Conservation (phyloP, 768 basidiomycete genomes). For the Amanita polypyramis region DNA sequence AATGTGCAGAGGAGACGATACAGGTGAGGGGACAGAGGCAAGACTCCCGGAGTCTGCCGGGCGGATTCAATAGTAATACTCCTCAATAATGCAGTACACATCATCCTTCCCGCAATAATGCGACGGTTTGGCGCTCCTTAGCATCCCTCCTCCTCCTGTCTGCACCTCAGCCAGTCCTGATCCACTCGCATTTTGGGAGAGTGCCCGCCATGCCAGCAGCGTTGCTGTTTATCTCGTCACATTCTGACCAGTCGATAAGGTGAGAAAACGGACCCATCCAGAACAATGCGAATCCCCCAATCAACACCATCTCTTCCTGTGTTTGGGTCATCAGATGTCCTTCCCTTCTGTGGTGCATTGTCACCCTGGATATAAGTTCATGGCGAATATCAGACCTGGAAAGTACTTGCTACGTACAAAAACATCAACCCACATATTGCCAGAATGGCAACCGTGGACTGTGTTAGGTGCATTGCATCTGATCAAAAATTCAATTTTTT, state of each 20-base stretch:
- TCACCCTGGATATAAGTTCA: conserved; percentile 32
- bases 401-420: conserved; percentile 28
- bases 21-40: conserved; percentile 6
- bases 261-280: conserved; percentile 53
- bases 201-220: conserved; percentile 35
- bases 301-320: conserved; percentile 68
- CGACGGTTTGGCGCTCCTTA: conserved; percentile 15
- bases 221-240: conserved; percentile 17
- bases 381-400: neutral
- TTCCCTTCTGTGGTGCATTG: conserved; percentile 54
- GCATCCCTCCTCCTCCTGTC: neutral
- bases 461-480: conserved; percentile 60
- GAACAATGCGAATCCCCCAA: conserved; percentile 61
- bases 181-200: conserved; percentile 17
- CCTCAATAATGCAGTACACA: conserved; percentile 61
- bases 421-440: conserved; percentile 55
- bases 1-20: conserved; percentile 9
- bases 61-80: conserved; percentile 37
- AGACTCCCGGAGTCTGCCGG: conserved; percentile 10
- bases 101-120: conserved; percentile 51
- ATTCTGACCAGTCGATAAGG: neutral
- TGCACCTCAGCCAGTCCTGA: conserved; percentile 13
- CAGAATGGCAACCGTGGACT: conserved; percentile 63
- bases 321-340: conserved; percentile 54
- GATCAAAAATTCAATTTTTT: neutral